These are phyloP conservation scores for Vigna unguiculata DNA, from an alignment of 306 rosid genomes.

Conservation along the genomic window DNA sequence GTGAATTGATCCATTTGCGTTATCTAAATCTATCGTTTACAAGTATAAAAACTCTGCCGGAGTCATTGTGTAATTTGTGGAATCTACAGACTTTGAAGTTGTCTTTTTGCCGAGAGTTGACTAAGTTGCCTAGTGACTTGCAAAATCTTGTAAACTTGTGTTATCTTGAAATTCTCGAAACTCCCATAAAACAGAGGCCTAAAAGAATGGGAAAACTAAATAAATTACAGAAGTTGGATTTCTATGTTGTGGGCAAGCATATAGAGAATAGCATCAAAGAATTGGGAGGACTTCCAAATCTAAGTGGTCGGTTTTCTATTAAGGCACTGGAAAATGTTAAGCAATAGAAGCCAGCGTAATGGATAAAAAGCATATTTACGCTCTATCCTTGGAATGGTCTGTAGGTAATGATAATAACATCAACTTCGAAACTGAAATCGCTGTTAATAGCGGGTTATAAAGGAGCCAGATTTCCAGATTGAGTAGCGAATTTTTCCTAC, in stretches of 20 bases:
- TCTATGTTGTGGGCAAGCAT: neutral
- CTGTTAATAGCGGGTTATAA: neutral
- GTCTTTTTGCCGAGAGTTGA: rapidly evolving
- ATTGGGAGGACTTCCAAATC: neutral
- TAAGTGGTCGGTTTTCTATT: neutral
- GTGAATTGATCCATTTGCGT: neutral
- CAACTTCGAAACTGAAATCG: neutral
- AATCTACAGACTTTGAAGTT: slow-evolving; percentile 2
- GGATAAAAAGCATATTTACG: neutral
- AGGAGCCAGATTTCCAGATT: neutral
- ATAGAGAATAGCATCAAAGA: neutral
- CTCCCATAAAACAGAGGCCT: neutral
- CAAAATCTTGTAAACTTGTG: too few relatives aligned
- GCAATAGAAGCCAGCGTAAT: neutral
- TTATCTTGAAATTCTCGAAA: neutral
- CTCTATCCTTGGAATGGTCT: neutral
- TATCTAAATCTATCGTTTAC: neutral
- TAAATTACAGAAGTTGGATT: neutral
- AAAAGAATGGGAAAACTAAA: neutral
- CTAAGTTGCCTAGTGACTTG: neutral
- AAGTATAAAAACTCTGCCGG: neutral
- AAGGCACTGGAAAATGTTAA: neutral
- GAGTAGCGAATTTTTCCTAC: neutral
- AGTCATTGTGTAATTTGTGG: neutral
- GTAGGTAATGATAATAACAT: neutral